Conservation (phyloP, 2,329 filamentous ascomycete genomes). For the Elsinoe ampelina region DNA sequence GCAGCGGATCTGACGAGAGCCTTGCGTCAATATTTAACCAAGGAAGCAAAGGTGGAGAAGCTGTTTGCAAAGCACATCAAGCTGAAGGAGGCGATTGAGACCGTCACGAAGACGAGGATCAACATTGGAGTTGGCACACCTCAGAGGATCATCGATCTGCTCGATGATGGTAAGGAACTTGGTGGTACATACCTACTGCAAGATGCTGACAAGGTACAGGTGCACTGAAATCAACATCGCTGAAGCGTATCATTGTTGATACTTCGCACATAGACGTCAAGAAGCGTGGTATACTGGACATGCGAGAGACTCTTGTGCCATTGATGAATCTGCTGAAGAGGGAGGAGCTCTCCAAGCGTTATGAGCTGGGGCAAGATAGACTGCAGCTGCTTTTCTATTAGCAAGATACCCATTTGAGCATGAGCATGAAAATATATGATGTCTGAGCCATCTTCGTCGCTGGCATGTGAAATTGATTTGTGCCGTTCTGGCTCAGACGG, state of each 20-base stretch:
- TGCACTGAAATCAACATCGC: constrained; percentile 57
- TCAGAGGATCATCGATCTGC: constrained; percentile 67
- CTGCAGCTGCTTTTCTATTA: constrained; percentile 56
- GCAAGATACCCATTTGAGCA: constrained; percentile 11
- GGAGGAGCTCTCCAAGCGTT: constrained; percentile 61
- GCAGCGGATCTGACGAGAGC: constrained; percentile 75
- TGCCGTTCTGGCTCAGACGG: background rate
- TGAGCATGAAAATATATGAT: background rate
- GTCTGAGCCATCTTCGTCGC: background rate
- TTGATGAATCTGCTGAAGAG: constrained; percentile 65
- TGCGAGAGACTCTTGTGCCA: constrained; percentile 83
- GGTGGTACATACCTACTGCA: background rate
- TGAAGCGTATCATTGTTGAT: constrained; percentile 79
- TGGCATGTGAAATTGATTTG: background rate
- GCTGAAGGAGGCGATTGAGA: constrained; percentile 71
- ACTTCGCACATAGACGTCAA: constrained; percentile 91
- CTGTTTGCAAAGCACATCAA: constrained; percentile 99
- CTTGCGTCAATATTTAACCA: constrained; percentile 68
- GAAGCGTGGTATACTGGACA: constrained; percentile 86
- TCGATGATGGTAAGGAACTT: constrained; percentile 59
- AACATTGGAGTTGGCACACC: constrained; percentile 89
- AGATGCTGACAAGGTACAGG: constrained; percentile 36
- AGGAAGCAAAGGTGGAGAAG: constrained; percentile 72
- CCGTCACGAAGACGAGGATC: constrained; percentile 58
- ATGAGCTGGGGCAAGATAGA: constrained; percentile 44